Conservation (phyloP, 805 yeast species). For the Lachancea fermentati region DNA sequence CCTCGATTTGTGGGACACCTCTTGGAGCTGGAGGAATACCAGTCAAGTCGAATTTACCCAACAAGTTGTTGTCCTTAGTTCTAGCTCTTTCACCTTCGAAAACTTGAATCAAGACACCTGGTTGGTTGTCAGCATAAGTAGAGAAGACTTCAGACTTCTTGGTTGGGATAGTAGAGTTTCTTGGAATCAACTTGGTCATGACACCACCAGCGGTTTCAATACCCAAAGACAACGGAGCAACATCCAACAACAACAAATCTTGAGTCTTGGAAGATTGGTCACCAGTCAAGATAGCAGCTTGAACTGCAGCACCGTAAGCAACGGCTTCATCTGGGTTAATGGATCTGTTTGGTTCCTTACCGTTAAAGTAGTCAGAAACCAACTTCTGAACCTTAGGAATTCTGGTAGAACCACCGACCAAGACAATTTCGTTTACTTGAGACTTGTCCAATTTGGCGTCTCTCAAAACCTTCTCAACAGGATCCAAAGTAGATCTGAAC, state of each 20-base stretch:
- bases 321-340: conserved; percentile 99
- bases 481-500: conserved; percentile 91
- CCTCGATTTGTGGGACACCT: conserved; percentile 98
- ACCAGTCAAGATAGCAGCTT: conserved; percentile 96
- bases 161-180: conserved; percentile 98
- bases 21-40: conserved; percentile 99
- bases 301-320: conserved; percentile 99
- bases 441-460: conserved; percentile 93
- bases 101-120: conserved; percentile 98
- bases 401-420: conserved; percentile 99
- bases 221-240: conserved; percentile 97
- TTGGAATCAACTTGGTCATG: conserved; percentile 97
- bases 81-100: conserved; percentile 98
- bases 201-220: conserved; percentile 99
- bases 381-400: conserved; percentile 97
- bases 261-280: conserved; percentile 97
- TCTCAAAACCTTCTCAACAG: conserved; percentile 93
- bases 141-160: conserved; percentile 98
- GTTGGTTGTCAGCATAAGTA: conserved; percentile 98
- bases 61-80: conserved; percentile 93
- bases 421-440: conserved; percentile 86
- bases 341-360: conserved; percentile 97
- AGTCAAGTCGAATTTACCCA: conserved; percentile 94
- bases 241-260: conserved; percentile 94
- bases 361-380: conserved; percentile 96